Evolutionary conservation across 306 rosid species (phyloP), one percentile per base, ranked within the genome.

Genomic region (Sechiopsis laciniata): DNA sequence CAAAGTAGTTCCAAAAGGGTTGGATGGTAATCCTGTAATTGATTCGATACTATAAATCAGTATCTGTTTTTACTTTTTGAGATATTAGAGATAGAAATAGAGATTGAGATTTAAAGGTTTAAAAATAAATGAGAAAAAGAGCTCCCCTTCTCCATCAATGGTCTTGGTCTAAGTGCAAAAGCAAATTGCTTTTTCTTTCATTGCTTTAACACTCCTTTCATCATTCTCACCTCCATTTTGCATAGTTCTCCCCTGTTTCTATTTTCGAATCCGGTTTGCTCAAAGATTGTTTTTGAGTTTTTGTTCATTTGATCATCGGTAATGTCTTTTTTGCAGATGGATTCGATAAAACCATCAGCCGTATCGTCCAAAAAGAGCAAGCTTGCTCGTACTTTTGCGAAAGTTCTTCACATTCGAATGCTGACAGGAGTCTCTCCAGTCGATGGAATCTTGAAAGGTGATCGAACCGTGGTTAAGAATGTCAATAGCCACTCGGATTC

Each of bases 331-430:
- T 10, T 86, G 80, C 81, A 86, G 89, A 94, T 94, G 98, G 98
- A 90, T 63, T 82, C 96, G 0, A 82, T 90, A 65, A 86, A 85
- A 71, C 83, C 87, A 1, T 83, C 84, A 2, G 79, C 87, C 8
- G 80, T 82, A 17, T 84, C 90, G 15, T 88, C 97, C 14, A 60
- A 77, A 8, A 90, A 85, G 90, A 85, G 82, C 79, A 93, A 76
- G 74, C 70, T 90, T 40, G 96, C 81, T 7, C 87, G 90, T 7
- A 74, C 85, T 11, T 82, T 94, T 16, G 89, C 97, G 0, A 94
- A 90, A 80, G 88, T 94, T 87, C 95, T 94, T 80, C 89, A 90
- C 75, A 80, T 88, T 14, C 85, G 85, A 37, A 80, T 82, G 20
- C 67, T 86, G 14, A 78, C 88, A 5, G 97, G 97, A 17, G 74